Evolutionary conservation across 2,329 filamentous ascomycete genomes (phyloP).

Genomic region (Botrytis fragariae): DNA sequence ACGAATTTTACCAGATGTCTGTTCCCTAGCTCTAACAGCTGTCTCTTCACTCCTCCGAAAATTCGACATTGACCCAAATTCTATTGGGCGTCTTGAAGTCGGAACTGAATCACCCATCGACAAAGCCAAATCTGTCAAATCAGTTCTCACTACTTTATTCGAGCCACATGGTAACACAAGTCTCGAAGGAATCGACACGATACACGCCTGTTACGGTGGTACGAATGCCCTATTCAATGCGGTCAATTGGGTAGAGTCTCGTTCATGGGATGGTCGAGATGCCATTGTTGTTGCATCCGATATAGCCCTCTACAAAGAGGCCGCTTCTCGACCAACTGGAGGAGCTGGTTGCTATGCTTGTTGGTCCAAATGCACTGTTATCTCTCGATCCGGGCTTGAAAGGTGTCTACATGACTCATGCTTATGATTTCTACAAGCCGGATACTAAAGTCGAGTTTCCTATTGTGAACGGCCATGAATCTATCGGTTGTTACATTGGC

Average conservation of each 20-base stretch:
- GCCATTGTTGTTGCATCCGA: constrained; percentile 12
- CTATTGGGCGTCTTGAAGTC: constrained; percentile 77
- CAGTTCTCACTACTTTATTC: constrained; percentile 82
- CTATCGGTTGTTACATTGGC: constrained; percentile 2
- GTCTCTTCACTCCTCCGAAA: constrained; percentile 76
- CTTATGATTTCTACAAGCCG: constrained; percentile 18
- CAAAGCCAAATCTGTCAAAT: constrained; percentile 91
- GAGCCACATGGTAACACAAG: constrained; percentile 68
- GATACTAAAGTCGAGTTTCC: constrained; percentile 8
- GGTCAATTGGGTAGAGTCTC: constrained; percentile 83
- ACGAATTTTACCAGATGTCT: constrained; percentile 66
- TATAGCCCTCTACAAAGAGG: constrained; percentile 12
- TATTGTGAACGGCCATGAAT: constrained; percentile 8
- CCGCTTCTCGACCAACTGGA: constrained; percentile 3
- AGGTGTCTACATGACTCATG: constrained; percentile 6
- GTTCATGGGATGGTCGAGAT: constrained; percentile 69
- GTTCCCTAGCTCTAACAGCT: constrained; percentile 77
- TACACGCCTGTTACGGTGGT: constrained; percentile 84
- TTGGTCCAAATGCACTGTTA: constrained; percentile 4
- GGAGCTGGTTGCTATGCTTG: constrained; percentile 13
- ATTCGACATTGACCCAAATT: constrained; percentile 76
- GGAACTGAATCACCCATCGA: constrained; percentile 82
- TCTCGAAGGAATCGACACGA: constrained; percentile 76
- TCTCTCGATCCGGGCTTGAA: background rate
- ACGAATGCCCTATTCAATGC: constrained; percentile 83